Conservation (phyloP, 2,329 filamentous ascomycete genomes). For the Bipolaris bicolor region DNA sequence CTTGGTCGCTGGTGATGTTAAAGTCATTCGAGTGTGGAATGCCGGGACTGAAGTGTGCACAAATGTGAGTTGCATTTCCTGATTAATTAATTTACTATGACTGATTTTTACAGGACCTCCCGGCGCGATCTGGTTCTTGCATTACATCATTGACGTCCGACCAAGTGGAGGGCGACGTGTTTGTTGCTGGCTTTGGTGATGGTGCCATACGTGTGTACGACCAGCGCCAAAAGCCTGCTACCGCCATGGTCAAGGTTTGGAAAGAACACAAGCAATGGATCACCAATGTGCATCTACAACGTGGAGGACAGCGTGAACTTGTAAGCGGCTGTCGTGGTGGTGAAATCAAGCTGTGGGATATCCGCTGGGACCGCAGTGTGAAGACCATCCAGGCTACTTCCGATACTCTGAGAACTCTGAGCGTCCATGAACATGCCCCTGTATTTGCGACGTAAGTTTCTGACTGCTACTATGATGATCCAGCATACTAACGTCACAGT, state of each 20-base stretch:
- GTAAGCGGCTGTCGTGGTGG: constrained; percentile 90
- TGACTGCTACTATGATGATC: constrained; percentile 63
- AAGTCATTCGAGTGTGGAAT: constrained; percentile 95
- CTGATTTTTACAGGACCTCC: constrained; percentile 70
- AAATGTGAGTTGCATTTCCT: constrained; percentile 57
- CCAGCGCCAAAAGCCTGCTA: constrained; percentile 79
- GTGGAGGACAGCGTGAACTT: constrained; percentile 89
- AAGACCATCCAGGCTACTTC: constrained; percentile 75
- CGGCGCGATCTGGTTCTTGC: constrained; percentile 90
- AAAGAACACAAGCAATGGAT: constrained; percentile 96
- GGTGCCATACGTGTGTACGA: constrained; percentile 95
- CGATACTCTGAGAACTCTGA: constrained; percentile 81
- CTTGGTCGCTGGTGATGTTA: constrained; percentile 94
- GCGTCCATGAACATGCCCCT: constrained; percentile 93
- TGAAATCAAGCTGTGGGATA: constrained; percentile 95
- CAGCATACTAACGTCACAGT: constrained; percentile 54
- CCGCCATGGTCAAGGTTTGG: constrained; percentile 96
- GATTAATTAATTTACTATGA: neutral
- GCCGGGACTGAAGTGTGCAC: constrained; percentile 91
- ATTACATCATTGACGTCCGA: constrained; percentile 96
- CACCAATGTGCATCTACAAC: constrained; percentile 94
- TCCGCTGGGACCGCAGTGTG: constrained; percentile 81
- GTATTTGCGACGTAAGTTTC: constrained; percentile 71
- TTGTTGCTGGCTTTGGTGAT: constrained; percentile 95
- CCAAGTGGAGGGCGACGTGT: constrained; percentile 95